A percentile compares a stretch with the other conserved stretches of the same genome.
Conservation (phyloP, 2,329 filamentous ascomycete species). For the Fulvia fulva region DNA sequence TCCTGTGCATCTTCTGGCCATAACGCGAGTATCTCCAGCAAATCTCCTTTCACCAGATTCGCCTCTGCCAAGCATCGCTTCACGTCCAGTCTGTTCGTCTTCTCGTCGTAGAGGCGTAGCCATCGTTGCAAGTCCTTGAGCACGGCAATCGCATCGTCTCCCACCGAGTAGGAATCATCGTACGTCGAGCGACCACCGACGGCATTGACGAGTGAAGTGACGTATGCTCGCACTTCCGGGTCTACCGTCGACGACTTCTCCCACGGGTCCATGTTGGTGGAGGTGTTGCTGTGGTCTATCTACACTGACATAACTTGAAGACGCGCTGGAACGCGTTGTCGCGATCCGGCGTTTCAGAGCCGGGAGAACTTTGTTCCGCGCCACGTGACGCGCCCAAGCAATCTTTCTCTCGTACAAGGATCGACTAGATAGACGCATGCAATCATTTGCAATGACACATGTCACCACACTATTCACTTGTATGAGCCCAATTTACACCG, state of each 20-base stretch:
- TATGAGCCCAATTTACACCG: no score
- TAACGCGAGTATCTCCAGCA: slow-evolving; percentile 80
- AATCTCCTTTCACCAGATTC: slow-evolving; percentile 84
- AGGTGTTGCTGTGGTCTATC: background rate
- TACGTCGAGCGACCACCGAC: slow-evolving; percentile 47
- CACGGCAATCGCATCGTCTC: slow-evolving; percentile 88
- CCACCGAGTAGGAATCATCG: slow-evolving; percentile 66
- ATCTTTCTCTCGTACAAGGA: no score
- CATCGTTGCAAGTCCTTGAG: slow-evolving; percentile 92
- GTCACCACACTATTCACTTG: no score
- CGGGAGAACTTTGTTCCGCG: no score
- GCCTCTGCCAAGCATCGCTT: slow-evolving; percentile 87
- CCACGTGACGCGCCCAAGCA: no score
- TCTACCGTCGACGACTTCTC: slow-evolving; percentile 55
- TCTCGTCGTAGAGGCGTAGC: slow-evolving; percentile 74
- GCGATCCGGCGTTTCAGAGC: no score
- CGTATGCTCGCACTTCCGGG: slow-evolving; percentile 86
- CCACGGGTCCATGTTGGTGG: slow-evolving; percentile 15
- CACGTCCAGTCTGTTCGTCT: slow-evolving; percentile 89
- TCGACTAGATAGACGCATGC: no score
- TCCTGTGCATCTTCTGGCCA: slow-evolving; percentile 72
- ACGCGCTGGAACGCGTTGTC: no score
- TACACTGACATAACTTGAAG: background rate
- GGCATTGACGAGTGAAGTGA: slow-evolving; percentile 89
- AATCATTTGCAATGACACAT: no score